Conservation (phyloP, 768 basidiomycete genomes). For the Termitomyces sp. region DNA sequence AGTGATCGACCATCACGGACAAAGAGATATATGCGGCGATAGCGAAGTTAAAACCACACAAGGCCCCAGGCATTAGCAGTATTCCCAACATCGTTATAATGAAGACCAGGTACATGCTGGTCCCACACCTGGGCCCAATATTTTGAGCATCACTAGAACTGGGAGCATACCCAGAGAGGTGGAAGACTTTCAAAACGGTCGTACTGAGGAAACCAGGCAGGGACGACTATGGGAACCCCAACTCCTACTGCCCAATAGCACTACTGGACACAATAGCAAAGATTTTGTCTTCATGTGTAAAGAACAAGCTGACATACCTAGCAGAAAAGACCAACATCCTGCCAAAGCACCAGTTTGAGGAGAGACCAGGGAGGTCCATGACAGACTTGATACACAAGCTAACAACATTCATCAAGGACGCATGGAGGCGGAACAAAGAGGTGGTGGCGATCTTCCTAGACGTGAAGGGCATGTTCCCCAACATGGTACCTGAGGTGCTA, state of each 20-base stretch:
- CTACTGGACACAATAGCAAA: neutral
- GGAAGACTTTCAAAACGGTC: slow-evolving; percentile 25
- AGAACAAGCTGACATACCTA: slow-evolving; percentile 16
- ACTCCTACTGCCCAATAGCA: slow-evolving; percentile 27
- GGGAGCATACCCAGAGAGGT: slow-evolving; percentile 24
- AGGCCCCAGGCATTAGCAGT: slow-evolving; percentile 20
- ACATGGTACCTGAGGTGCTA: slow-evolving; percentile 20
- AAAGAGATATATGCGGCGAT: slow-evolving; percentile 27
- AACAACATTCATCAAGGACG: slow-evolving; percentile 31
- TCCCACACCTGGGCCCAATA: slow-evolving; percentile 25
- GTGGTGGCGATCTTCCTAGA: slow-evolving; percentile 21
- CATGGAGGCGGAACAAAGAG: slow-evolving; percentile 31
- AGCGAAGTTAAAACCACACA: slow-evolving; percentile 29
- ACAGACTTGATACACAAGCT: slow-evolving; percentile 31
- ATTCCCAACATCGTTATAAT: slow-evolving; percentile 31
- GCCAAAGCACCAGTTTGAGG: slow-evolving; percentile 25
- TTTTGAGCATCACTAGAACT: slow-evolving; percentile 28
- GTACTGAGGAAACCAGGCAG: slow-evolving; percentile 36
- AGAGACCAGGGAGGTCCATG: slow-evolving; percentile 25
- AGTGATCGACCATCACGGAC: slow-evolving; percentile 20
- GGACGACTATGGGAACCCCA: slow-evolving; percentile 29
- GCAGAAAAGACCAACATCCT: slow-evolving; percentile 18
- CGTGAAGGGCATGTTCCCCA: slow-evolving; percentile 35
- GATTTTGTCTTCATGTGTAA: slow-evolving; percentile 24
- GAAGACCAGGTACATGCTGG: slow-evolving; percentile 20